Conservation (phyloP, 805 yeast species). For the Saccharomycopsis sp. region DNA sequence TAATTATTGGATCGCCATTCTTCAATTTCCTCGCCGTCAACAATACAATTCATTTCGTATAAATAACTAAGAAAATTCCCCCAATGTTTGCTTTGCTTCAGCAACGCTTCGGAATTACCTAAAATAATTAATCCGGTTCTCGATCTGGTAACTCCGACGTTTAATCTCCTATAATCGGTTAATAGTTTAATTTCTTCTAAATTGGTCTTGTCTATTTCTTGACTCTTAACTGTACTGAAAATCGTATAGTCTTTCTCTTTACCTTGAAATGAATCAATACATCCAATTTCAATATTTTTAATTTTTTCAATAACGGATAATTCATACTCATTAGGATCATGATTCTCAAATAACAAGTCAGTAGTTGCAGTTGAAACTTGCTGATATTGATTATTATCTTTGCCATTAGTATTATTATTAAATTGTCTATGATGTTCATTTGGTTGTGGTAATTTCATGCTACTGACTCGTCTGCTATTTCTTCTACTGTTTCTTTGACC, state of each 20-base stretch:
- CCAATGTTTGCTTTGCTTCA: slow-evolving; percentile 7
- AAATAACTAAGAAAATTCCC: slow-evolving; percentile 18
- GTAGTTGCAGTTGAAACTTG: slow-evolving; percentile 5
- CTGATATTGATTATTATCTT: slow-evolving; percentile 2
- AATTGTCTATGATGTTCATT: background rate
- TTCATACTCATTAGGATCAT: slow-evolving; percentile 23
- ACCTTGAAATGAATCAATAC: slow-evolving; percentile 42
- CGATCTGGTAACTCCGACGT: slow-evolving; percentile 42
- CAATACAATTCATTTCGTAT: slow-evolving; percentile 17
- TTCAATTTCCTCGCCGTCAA: slow-evolving; percentile 11
- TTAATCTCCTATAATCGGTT: slow-evolving; percentile 34
- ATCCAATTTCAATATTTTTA: slow-evolving; percentile 25
- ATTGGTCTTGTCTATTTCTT: slow-evolving; percentile 19
- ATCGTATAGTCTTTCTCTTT: slow-evolving; percentile 36
- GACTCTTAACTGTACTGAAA: slow-evolving; percentile 33
- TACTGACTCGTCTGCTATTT: background rate
- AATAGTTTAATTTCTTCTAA: slow-evolving; percentile 16
- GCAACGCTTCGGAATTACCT: slow-evolving; percentile 32
- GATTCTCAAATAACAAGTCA: slow-evolving; percentile 21
- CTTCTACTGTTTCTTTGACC: background rate
- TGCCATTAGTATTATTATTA: background rate
- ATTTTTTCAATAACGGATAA: slow-evolving; percentile 36
- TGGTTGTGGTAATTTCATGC: background rate
- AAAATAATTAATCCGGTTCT: slow-evolving; percentile 36
- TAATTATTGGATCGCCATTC: slow-evolving; percentile 10